A percentile compares a stretch with the other conserved stretches of the same genome.
Conservation (phyloP, 2,329 filamentous ascomycete species). For the Colletotrichum liaoningense region DNA sequence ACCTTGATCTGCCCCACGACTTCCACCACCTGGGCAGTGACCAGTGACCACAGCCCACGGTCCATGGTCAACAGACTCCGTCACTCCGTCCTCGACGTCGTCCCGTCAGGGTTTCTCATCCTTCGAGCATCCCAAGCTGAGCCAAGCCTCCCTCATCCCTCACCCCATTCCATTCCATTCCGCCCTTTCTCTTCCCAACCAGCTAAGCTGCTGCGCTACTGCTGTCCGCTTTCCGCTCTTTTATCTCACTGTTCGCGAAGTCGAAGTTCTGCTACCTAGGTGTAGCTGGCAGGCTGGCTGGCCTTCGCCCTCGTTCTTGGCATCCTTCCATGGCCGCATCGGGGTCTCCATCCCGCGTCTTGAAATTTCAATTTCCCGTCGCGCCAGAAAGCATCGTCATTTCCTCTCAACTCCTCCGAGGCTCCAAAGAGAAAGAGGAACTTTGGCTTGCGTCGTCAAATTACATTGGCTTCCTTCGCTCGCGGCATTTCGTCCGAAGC, state of each 20-base stretch:
- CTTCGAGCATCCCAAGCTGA: constrained; percentile 24
- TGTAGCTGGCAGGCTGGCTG: neutral
- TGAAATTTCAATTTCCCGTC: neutral
- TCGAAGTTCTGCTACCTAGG: neutral
- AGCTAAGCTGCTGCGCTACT: neutral
- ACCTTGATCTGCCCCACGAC: neutral
- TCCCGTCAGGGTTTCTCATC: constrained; percentile 24
- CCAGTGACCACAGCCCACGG: too few species aligned
- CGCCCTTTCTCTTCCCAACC: constrained; percentile 8
- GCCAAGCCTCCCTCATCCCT: constrained; percentile 23
- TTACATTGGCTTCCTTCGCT: neutral
- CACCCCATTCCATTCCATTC: constrained; percentile 3
- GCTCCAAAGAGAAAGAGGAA: neutral
- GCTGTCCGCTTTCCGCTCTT: neutral
- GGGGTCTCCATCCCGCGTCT: neutral
- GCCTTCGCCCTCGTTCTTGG: constrained; percentile 6
- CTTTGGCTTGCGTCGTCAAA: neutral
- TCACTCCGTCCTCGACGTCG: neutral
- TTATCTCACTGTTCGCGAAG: neutral
- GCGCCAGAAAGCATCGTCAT: constrained; percentile 9
- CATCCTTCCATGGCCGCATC: neutral
- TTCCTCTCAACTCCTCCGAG: neutral
- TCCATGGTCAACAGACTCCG: too few species aligned
- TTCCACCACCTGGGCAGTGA: neutral
- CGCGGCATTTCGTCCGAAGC: neutral